Evolutionary conservation across 495 filamentous ascomycete genomes (phyloP).

Genomic region (Pseudevernia furfuracea): DNA sequence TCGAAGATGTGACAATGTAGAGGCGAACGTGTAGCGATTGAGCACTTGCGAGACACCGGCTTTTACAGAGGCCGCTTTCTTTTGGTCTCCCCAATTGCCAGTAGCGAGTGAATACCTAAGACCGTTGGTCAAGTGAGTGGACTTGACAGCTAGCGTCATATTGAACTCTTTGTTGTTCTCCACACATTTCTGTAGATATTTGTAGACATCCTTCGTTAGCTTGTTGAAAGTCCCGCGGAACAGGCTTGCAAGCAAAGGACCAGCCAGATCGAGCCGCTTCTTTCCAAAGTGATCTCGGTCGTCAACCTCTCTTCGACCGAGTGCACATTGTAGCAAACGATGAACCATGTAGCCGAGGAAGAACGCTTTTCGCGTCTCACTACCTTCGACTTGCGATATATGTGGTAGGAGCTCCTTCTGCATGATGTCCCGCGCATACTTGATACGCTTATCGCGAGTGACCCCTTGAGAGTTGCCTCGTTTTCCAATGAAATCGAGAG

Average conservation of each 20-base stretch:
- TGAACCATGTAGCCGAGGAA: constrained; percentile 99
- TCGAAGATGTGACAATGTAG: constrained; percentile 89
- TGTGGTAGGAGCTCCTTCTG: constrained; percentile 96
- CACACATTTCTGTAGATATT: constrained; percentile 83
- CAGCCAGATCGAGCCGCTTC: constrained; percentile 93
- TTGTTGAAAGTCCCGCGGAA: constrained; percentile 84
- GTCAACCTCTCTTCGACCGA: constrained; percentile 85
- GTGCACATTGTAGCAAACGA: constrained; percentile 78
- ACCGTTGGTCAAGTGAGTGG: constrained; percentile 81
- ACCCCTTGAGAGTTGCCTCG: constrained; percentile 68
- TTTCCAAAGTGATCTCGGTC: constrained; percentile 99
- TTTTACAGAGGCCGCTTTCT: constrained; percentile 88
- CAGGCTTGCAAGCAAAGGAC: constrained; percentile 83
- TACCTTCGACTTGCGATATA: constrained; percentile 92
- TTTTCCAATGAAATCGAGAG: constrained; percentile 91
- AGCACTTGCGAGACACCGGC: constrained; percentile 97
- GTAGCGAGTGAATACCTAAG: constrained; percentile 97
- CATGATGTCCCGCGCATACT: constrained; percentile 85
- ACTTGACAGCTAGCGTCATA: constrained; percentile 80
- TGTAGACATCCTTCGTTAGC: constrained; percentile 79
- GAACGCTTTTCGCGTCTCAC: constrained; percentile 93
- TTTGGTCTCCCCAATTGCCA: constrained; percentile 99
- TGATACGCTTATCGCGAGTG: constrained; percentile 77
- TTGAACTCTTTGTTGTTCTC: constrained; percentile 84
- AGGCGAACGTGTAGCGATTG: constrained; percentile 95